These are phyloP conservation scores for Coemansia sp. DNA, from an alignment of 192 early-diverging fungal species.

Conservation along the genomic window DNA sequence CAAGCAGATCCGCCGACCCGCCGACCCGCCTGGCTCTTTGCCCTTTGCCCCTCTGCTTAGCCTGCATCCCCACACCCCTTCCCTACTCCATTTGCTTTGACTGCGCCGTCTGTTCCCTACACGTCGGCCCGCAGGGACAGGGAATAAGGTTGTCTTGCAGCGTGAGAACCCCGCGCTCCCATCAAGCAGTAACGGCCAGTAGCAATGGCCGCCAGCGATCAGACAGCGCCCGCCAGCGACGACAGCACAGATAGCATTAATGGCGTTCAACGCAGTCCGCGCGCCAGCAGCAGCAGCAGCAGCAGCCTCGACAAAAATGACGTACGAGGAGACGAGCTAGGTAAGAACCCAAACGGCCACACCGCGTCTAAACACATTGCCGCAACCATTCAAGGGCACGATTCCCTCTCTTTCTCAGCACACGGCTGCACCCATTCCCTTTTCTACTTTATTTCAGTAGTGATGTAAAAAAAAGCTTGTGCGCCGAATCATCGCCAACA, in stretches of 20 bases:
- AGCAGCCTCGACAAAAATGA: background rate
- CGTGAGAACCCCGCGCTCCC: background rate
- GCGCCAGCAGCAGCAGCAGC: background rate
- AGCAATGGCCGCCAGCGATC: background rate
- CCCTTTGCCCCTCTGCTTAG: no score
- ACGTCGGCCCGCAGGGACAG: background rate
- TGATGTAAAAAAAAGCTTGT: no score
- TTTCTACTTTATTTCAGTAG: no score
- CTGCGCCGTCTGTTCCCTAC: background rate
- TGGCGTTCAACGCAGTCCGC: background rate
- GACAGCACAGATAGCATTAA: background rate
- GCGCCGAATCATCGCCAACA: no score
- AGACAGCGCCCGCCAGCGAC: background rate
- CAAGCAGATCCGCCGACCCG: background rate
- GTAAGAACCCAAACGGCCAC: background rate
- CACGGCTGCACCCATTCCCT: no score
- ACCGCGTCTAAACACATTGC: background rate
- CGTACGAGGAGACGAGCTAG: background rate
- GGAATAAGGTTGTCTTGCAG: background rate
- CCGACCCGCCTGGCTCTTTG: background rate
- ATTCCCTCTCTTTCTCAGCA: no score
- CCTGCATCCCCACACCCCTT: background rate
- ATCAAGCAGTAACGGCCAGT: background rate
- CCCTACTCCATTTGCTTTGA: background rate
- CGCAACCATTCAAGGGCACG: background rate